These are phyloP conservation scores for Ilyonectria destructans DNA, from an alignment of 2,329 filamentous ascomycete species.

Conservation along the genomic window DNA sequence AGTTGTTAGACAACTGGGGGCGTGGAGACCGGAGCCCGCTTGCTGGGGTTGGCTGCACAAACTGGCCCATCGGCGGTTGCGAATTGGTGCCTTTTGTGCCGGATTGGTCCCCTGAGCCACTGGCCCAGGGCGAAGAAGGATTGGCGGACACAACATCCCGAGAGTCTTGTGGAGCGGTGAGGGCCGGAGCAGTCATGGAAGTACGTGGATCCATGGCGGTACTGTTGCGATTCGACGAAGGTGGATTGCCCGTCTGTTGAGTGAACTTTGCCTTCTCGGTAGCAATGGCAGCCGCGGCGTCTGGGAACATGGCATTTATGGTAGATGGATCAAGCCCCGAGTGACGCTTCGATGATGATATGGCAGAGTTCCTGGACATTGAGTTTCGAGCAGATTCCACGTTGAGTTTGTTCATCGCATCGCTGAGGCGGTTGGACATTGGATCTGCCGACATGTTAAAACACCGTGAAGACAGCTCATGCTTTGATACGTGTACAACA, in stretches of 20 bases:
- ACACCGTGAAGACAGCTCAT: background rate
- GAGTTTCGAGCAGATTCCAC: constrained; percentile 92
- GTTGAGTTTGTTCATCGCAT: constrained; percentile 96
- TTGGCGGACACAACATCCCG: constrained; percentile 49
- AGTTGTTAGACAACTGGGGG: constrained; percentile 76
- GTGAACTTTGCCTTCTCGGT: constrained; percentile 98
- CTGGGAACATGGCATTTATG: constrained; percentile 99
- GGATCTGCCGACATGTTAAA: constrained; percentile 75
- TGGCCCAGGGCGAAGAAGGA: constrained; percentile 83
- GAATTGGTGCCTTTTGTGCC: constrained; percentile 83
- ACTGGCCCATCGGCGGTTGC: constrained; percentile 93
- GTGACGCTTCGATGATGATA: constrained; percentile 85
- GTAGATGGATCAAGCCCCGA: constrained; percentile 94
- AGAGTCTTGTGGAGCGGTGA: constrained; percentile 70
- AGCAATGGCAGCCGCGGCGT: constrained; percentile 97
- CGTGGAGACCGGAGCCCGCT: constrained; percentile 85
- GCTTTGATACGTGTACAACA: constrained; percentile 43
- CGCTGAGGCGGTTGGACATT: constrained; percentile 95
- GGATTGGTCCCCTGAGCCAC: constrained; percentile 66
- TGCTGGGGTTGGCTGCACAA: constrained; percentile 85
- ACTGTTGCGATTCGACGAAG: constrained; percentile 94
- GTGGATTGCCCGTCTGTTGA: constrained; percentile 91
- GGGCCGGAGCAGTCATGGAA: constrained; percentile 82
- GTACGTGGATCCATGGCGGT: constrained; percentile 82
- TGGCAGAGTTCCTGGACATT: constrained; percentile 84